Percentiles rank a stretch among this genome's conserved stretches.
These are phyloP conservation scores for Apiosordaria backusii DNA, from an alignment of 495 filamentous ascomycete genomes.

Conservation along the genomic window DNA sequence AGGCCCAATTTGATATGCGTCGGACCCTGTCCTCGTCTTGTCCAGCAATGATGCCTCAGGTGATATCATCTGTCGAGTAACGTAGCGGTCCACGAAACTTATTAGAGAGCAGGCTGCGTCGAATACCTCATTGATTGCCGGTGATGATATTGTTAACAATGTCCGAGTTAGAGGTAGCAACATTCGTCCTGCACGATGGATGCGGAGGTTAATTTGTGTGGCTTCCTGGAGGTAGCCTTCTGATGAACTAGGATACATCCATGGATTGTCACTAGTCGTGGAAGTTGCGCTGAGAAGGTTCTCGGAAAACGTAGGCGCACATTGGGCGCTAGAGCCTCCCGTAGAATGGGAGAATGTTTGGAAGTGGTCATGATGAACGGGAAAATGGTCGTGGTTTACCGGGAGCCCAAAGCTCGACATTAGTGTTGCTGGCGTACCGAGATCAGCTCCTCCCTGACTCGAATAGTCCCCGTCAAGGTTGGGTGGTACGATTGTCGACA, in stretches of 20 bases:
- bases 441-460: neutral
- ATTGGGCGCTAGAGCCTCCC: neutral
- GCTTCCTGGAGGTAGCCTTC: slow-evolving; percentile 18
- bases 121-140: slow-evolving; percentile 17
- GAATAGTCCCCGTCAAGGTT: neutral
- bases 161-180: neutral
- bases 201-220: slow-evolving; percentile 14
- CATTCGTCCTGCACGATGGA: slow-evolving; percentile 15
- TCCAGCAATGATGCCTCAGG: neutral
- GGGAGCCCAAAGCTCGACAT: neutral
- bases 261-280: neutral
- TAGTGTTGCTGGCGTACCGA: neutral
- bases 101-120: slow-evolving; percentile 20
- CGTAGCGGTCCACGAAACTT: slow-evolving; percentile 14
- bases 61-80: neutral
- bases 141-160: slow-evolving; percentile 2
- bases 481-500: neutral
- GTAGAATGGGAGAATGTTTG: neutral
- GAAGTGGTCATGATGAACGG: neutral
- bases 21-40: neutral
- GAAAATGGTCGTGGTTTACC: neutral
- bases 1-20: neutral
- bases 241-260: neutral
- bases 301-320: neutral
- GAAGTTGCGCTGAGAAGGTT: neutral